Evolutionary conservation across 768 basidiomycete species (phyloP).

Genomic region (Multifurca ochricompacta): DNA sequence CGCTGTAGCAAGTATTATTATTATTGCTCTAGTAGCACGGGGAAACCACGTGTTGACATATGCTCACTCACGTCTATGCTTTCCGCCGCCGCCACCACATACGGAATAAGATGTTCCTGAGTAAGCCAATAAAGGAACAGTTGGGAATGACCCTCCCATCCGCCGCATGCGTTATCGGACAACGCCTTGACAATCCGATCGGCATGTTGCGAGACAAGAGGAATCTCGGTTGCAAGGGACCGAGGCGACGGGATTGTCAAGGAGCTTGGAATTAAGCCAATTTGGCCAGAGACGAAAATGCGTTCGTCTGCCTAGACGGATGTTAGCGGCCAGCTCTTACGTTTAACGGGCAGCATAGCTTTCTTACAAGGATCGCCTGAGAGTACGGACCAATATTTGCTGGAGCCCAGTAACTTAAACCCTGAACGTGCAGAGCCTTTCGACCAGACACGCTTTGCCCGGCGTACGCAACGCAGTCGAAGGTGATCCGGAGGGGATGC

Average conservation of each 20-base stretch:
- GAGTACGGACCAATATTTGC: slow-evolving; percentile 99
- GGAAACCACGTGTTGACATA: not conserved
- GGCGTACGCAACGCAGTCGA: slow-evolving; percentile 79
- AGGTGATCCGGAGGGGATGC: slow-evolving; percentile 41
- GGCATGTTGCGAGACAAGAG: slow-evolving; percentile 76
- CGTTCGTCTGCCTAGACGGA: slow-evolving; percentile 56
- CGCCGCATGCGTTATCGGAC: slow-evolving; percentile 42
- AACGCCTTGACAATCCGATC: slow-evolving; percentile 57
- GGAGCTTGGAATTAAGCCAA: slow-evolving; percentile 75
- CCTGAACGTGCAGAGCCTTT: slow-evolving; percentile 85
- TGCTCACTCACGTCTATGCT: slow-evolving; percentile 3
- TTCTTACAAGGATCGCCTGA: slow-evolving; percentile 74
- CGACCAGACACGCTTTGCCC: slow-evolving; percentile 37
- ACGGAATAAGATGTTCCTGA: slow-evolving; percentile 31
- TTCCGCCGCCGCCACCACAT: slow-evolving; percentile 35
- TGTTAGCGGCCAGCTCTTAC: not conserved
- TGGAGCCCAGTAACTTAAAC: slow-evolving; percentile 97
- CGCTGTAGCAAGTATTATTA: slow-evolving; percentile 17
- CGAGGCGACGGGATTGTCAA: slow-evolving; percentile 56
- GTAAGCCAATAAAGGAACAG: slow-evolving; percentile 69
- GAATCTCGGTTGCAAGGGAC: slow-evolving; percentile 55
- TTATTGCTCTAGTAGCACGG: not conserved
- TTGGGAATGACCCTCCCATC: slow-evolving; percentile 58
- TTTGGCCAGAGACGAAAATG: slow-evolving; percentile 92
- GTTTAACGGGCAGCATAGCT: not conserved